These are phyloP conservation scores for Petunia axillaris DNA, from an alignment of 257 asterid species.

Conservation along the genomic window DNA sequence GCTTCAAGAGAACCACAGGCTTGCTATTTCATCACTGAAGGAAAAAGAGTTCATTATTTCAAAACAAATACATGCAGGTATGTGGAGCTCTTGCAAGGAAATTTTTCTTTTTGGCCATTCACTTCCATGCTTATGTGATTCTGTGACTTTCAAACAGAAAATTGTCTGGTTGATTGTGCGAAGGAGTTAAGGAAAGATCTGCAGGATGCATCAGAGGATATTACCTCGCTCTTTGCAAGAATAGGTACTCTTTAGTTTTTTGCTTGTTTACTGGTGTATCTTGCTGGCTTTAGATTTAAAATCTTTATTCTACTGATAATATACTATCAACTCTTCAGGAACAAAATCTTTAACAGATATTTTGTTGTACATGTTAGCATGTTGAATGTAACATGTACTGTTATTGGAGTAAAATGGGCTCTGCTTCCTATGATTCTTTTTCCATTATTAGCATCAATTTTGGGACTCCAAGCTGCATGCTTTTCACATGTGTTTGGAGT, in stretches of 20 bases:
- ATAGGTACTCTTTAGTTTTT: constrained; percentile 48
- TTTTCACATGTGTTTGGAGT: background rate
- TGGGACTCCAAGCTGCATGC: background rate
- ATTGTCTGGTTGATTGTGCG: constrained; percentile 59
- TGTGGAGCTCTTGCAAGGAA: constrained; percentile 7
- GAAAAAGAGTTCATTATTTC: constrained; percentile 64
- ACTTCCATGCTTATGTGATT: constrained; percentile 17
- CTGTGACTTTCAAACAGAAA: constrained; percentile 51
- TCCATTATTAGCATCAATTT: background rate
- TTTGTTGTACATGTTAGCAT: background rate
- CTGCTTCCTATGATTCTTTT: background rate
- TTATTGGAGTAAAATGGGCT: background rate
- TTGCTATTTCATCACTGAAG: constrained; percentile 53
- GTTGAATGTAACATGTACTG: background rate
- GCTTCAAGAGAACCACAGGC: constrained; percentile 57
- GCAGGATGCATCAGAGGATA: constrained; percentile 69
- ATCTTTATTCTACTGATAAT: background rate
- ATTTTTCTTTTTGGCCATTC: background rate
- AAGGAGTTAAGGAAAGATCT: constrained; percentile 62
- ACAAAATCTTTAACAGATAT: background rate
- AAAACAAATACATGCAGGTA: constrained; percentile 71
- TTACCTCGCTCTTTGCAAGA: constrained; percentile 62
- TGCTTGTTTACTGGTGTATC: background rate
- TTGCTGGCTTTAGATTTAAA: background rate
- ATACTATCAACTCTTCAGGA: background rate